Conservation (phyloP, 2,329 filamentous ascomycete genomes). For the Phialophora verrucosa region DNA sequence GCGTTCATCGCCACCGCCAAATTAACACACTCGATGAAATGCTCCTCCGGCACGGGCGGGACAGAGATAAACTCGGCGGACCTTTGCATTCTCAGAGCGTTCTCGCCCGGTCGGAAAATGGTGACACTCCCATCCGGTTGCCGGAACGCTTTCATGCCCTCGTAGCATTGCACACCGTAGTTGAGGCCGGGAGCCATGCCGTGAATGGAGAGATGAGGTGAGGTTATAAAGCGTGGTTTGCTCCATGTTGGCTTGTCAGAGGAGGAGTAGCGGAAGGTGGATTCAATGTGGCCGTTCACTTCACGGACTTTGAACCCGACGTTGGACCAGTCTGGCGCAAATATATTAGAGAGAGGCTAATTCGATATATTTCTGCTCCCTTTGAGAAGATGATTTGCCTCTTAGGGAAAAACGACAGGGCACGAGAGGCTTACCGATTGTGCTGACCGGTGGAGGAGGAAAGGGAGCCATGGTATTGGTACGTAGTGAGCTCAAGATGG, state of each 20-base stretch:
- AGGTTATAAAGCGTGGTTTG: slow-evolving; percentile 75
- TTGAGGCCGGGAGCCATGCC: slow-evolving; percentile 95
- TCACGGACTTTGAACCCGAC: slow-evolving; percentile 92
- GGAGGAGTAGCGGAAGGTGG: slow-evolving; percentile 74
- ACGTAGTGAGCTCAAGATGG: not conserved
- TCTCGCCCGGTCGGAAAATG: slow-evolving; percentile 86
- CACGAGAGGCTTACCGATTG: slow-evolving; percentile 63
- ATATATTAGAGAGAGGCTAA: not conserved
- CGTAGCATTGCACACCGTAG: slow-evolving; percentile 97
- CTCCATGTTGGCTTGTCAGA: slow-evolving; percentile 37
- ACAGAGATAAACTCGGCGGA: slow-evolving; percentile 83
- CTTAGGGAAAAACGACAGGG: not conserved
- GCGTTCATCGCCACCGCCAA: slow-evolving; percentile 88
- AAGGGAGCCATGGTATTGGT: slow-evolving; percentile 52
- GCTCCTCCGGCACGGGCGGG: slow-evolving; percentile 74
- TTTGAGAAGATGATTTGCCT: not conserved
- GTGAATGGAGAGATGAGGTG: slow-evolving; percentile 86
- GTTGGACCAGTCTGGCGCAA: slow-evolving; percentile 77
- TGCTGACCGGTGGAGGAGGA: slow-evolving; percentile 76
- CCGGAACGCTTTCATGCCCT: slow-evolving; percentile 97
- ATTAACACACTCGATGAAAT: slow-evolving; percentile 77
- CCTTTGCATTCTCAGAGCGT: slow-evolving; percentile 82
- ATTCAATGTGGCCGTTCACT: slow-evolving; percentile 95
- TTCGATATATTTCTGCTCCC: not conserved
- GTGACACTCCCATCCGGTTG: slow-evolving; percentile 72